These are phyloP conservation scores for Flaveria trinervia DNA, from an alignment of 129 eudicot genomes.

Conservation along the genomic window DNA sequence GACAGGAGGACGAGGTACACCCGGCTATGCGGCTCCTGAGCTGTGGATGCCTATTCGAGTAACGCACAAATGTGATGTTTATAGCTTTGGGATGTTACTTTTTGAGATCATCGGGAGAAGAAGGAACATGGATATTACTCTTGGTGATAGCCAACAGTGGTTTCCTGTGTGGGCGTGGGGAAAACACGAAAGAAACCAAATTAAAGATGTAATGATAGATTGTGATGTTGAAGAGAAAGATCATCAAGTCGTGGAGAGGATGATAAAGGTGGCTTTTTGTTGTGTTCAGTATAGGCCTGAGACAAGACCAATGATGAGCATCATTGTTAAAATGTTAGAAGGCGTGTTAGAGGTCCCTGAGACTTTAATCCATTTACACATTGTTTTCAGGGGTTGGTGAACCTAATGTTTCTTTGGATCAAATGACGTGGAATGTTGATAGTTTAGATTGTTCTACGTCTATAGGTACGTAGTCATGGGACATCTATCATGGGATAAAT, in stretches of 20 bases:
- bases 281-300: conserved; percentile 37
- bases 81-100: conserved; percentile 38
- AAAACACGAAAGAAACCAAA: conserved; percentile 16
- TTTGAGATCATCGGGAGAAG: conserved; percentile 42
- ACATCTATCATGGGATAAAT: too few species aligned
- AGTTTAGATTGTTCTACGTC: conserved; percentile 26
- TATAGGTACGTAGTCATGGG: background rate
- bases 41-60: conserved; percentile 28
- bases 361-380: conserved; percentile 12
- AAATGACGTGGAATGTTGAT: background rate
- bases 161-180: conserved; percentile 32
- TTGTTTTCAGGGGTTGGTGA: conserved; percentile 11
- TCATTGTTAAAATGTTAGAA: conserved; percentile 39
- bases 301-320: conserved; percentile 35
- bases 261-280: conserved; percentile 34
- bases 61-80: conserved; percentile 40
- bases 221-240: conserved; percentile 32
- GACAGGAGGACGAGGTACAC: conserved; percentile 35
- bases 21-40: conserved; percentile 40
- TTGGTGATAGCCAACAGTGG: conserved; percentile 40
- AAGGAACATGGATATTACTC: conserved; percentile 17
- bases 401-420: background rate
- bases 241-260: conserved; percentile 25
- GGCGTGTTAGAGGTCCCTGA: conserved; percentile 35
- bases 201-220: conserved; percentile 21